phyloP scores from a whole-genome alignment of 73 alveolate genomes.

The Effrenium voratum region DNA sequence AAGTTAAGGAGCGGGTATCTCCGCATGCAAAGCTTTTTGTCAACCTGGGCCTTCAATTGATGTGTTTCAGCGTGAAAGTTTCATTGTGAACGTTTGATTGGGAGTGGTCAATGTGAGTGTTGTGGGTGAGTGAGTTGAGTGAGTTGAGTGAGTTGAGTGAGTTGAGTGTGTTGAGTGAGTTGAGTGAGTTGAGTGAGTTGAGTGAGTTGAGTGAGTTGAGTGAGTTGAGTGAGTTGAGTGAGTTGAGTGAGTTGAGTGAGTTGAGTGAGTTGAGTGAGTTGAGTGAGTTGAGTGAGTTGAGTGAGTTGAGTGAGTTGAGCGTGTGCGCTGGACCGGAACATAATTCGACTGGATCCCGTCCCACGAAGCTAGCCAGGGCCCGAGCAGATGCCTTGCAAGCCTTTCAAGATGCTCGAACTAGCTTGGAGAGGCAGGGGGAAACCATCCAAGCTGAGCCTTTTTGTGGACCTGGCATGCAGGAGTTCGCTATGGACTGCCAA shows the following conservation, averaged over 20 bases:
- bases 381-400: conserved; percentile 32
- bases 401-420: conserved; percentile 38
- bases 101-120: too few relatives aligned
- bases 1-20: too few relatives aligned
- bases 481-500: conserved; percentile 52
- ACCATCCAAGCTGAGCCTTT: neutral
- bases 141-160: too few relatives aligned
- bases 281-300: neutral
- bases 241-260: neutral
- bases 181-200: neutral
- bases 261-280: neutral
- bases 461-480: neutral
- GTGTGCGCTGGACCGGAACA: neutral
- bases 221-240: neutral
- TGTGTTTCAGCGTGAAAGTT: too few relatives aligned
- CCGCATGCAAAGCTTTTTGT: too few relatives aligned
- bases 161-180: too few relatives aligned
- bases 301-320: neutral
- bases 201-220: neutral
- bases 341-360: neutral
- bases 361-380: neutral
- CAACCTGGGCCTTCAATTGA: too few relatives aligned
- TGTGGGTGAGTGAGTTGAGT: too few relatives aligned
- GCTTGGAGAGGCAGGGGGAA: conserved; percentile 29
- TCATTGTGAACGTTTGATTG: too few relatives aligned